Evolutionary conservation across 805 yeast genomes (phyloP), one percentile per base, ranked within the genome.

Genomic region (Cyberlindnera bimundalis): DNA sequence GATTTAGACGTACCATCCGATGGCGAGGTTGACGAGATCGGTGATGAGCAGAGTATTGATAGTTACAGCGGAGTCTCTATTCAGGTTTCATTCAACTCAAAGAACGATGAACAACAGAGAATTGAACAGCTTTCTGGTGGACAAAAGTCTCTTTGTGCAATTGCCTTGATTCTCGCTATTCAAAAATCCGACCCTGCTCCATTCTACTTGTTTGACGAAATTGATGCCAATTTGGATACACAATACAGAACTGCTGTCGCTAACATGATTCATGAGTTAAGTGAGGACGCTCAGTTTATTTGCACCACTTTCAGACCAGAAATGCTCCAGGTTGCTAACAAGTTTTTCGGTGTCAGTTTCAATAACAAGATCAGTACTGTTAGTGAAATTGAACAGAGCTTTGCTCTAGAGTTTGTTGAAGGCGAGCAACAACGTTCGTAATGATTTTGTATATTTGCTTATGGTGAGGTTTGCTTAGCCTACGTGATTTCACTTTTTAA

Each of bases 161-260:
- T 93, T 51, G 90, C 98, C 0, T 73, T 93, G 37, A 90, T 93
- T 50, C 71, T 93, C 43, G 97, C 99, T 4, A 87, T 91, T 45
- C 99, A 93, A 66, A 79, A 76, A 56, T 87, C 95, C 49, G 98
- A 93, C 52, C 98, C 98, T 10, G 97, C 97, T 8, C 97, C 98
- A 35, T 93, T 93, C 61, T 93, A 93, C 59, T 64, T 93, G 34
- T 91, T 93, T 62, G 99, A 93, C 63, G 99, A 93, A 66, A 84
- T 93, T 44, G 99, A 93, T 65, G 97, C 98, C 5, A 93, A 91
- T 52, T 70, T 93, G 47, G 99, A 93, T 63, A 78, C 95, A 3
- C 96, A 86, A 56, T 91, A 90, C 58, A 75, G 99, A 54, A 75
- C 85, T 0, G 78, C 96, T 0, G 96, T 93, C 16, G 96, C 98